Percentiles rank a stretch among this genome's conserved stretches.
Conservation (phyloP, 169 alveolate genomes). For the Toxoplasma gondii region DNA sequence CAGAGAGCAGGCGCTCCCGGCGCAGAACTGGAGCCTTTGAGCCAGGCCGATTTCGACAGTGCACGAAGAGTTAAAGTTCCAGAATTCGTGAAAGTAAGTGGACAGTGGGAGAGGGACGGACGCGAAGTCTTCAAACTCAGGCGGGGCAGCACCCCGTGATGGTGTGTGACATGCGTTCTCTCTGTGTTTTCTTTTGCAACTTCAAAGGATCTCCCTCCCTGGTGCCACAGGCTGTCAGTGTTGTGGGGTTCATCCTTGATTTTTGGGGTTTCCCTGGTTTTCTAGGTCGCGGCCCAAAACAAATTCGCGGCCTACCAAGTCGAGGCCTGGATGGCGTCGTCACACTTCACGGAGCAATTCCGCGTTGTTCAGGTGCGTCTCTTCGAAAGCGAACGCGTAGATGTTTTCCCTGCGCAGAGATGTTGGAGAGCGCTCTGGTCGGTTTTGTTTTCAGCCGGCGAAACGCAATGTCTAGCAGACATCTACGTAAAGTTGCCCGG, state of each 20-base stretch:
- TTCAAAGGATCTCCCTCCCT: too few species aligned
- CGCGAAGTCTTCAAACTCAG: not conserved
- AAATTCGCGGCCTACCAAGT: slow-evolving; percentile 57
- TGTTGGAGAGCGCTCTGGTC: not conserved
- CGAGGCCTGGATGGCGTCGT: slow-evolving; percentile 58
- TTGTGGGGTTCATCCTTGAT: too few species aligned
- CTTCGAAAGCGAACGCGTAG: not conserved
- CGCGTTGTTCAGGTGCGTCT: slow-evolving; percentile 45
- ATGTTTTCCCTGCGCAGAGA: too few species aligned
- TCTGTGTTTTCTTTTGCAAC: not conserved
- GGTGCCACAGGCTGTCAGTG: too few species aligned
- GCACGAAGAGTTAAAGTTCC: slow-evolving; percentile 21
- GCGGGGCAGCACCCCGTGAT: not conserved
- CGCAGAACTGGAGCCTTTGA: slow-evolving; percentile 19
- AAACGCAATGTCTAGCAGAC: too few species aligned
- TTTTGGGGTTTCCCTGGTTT: not conserved
- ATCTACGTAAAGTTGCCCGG: too few species aligned
- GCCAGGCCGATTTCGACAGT: slow-evolving; percentile 35
- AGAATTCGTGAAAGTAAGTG: slow-evolving; percentile 39
- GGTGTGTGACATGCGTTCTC: not conserved
- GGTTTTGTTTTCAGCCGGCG: too few species aligned
- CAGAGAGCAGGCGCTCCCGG: slow-evolving; percentile 30
- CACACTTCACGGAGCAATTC: slow-evolving; percentile 49
- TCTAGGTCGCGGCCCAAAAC: slow-evolving; percentile 54
- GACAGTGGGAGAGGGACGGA: not conserved